Conservation (phyloP, 148 eudicot genomes). For the Tetragonia tetragonoides region DNA sequence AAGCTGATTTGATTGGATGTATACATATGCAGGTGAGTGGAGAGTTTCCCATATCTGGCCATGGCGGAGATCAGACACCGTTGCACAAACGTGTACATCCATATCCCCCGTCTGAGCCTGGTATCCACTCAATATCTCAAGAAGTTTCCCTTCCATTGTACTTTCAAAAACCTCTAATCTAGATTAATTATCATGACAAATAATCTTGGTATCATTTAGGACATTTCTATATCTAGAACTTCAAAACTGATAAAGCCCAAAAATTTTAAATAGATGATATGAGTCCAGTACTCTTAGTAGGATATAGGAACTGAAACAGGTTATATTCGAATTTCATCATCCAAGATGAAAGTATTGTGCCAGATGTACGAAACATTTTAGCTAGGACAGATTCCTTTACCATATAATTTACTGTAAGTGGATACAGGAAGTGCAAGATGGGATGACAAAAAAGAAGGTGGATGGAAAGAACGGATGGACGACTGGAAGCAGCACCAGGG, state of each 20-base stretch:
- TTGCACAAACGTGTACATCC: conserved; percentile 81
- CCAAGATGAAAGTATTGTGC: neutral
- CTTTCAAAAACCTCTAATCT: neutral
- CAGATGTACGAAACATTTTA: neutral
- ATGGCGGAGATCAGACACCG: conserved; percentile 56
- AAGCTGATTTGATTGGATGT: neutral
- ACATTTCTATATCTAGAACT: neutral
- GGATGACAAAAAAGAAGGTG: conserved; percentile 84
- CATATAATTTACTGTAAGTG: neutral
- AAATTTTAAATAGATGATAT: neutral
- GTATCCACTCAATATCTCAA: conserved; percentile 25
- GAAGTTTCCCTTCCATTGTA: neutral
- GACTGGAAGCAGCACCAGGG: conserved; percentile 95
- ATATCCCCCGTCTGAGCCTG: conserved; percentile 63
- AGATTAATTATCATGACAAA: neutral
- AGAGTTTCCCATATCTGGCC: conserved; percentile 62
- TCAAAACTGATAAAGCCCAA: too few species aligned
- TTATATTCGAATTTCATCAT: neutral
- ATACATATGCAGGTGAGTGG: conserved; percentile 68
- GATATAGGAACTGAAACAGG: neutral
- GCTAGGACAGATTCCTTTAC: neutral
- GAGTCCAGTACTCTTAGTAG: neutral
- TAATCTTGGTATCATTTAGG: neutral
- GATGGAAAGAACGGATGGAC: conserved; percentile 85
- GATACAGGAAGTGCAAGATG: conserved; percentile 74